A percentile compares a stretch with the other conserved stretches of the same genome.
phyloP scores from a whole-genome alignment of 2,329 filamentous ascomycete species.

The Botrytis hyacinthi region DNA sequence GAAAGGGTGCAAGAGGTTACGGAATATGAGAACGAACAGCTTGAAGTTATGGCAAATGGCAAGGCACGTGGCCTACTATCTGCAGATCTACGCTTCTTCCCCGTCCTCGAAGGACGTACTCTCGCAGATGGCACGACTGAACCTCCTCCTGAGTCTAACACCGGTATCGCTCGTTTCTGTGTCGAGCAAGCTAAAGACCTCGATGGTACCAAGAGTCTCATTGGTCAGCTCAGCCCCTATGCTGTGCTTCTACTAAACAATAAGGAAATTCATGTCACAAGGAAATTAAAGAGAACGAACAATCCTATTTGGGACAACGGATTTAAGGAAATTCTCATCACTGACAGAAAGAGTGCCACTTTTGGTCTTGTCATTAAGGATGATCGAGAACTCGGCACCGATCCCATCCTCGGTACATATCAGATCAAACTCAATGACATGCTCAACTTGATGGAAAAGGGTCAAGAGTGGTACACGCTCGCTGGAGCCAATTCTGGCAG shows the following conservation, averaged over 20 bases:
- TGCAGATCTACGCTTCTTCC: constrained; percentile 91
- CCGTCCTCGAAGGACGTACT: constrained; percentile 72
- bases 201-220: constrained; percentile 85
- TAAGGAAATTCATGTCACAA: constrained; percentile 84
- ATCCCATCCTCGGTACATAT: constrained; percentile 85
- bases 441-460: constrained; percentile 84
- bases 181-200: constrained; percentile 96
- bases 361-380: constrained; percentile 94
- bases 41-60: constrained; percentile 82
- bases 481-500: constrained; percentile 77
- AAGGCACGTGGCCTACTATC: constrained; percentile 78
- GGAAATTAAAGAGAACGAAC: constrained; percentile 94
- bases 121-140: constrained; percentile 74
- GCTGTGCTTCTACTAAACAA: constrained; percentile 85
- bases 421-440: constrained; percentile 95
- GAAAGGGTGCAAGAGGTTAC: constrained; percentile 75
- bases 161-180: constrained; percentile 89
- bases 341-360: constrained; percentile 85
- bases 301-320: constrained; percentile 95
- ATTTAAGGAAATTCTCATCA: constrained; percentile 91
- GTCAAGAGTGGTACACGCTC: constrained; percentile 94
- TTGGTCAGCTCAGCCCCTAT: constrained; percentile 90
- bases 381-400: constrained; percentile 78
- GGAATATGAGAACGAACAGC: constrained; percentile 77
- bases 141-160: constrained; percentile 83